Conservation (phyloP, 208 protist species). For the Trichomonas gallinae region DNA sequence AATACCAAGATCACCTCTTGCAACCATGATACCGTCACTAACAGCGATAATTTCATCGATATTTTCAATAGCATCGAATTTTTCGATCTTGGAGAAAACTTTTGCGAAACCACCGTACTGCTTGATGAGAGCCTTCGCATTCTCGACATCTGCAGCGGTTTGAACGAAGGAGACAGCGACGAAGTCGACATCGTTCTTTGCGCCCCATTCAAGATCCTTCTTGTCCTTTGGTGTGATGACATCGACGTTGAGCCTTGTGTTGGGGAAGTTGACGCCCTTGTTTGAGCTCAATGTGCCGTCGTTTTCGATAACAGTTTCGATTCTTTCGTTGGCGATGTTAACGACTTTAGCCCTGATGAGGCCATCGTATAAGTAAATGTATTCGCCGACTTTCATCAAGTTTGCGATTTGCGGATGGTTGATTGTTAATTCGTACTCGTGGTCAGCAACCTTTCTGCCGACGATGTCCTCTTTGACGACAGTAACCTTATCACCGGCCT, state of each 20-base stretch:
- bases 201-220: slow-evolving; percentile 69
- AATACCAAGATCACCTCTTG: slow-evolving; percentile 85
- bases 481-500: neutral
- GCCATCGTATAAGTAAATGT: slow-evolving; percentile 86
- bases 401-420: slow-evolving; percentile 36
- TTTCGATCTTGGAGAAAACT: slow-evolving; percentile 98
- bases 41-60: slow-evolving; percentile 86
- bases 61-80: slow-evolving; percentile 84
- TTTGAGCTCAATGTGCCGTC: neutral
- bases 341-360: slow-evolving; percentile 67
- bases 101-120: slow-evolving; percentile 42
- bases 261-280: neutral
- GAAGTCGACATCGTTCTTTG: slow-evolving; percentile 86
- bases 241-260: neutral
- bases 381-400: slow-evolving; percentile 50
- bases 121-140: slow-evolving; percentile 65
- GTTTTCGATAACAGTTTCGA: slow-evolving; percentile 30
- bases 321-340: slow-evolving; percentile 28
- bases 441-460: neutral
- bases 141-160: slow-evolving; percentile 64
- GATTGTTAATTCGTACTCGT: neutral
- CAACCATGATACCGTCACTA: slow-evolving; percentile 95
- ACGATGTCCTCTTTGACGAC: neutral
- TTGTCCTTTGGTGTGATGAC: slow-evolving; percentile 47
- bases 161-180: slow-evolving; percentile 95